Conservation (phyloP, 2,329 filamentous ascomycete genomes). For the Orbilia brochopaga region DNA sequence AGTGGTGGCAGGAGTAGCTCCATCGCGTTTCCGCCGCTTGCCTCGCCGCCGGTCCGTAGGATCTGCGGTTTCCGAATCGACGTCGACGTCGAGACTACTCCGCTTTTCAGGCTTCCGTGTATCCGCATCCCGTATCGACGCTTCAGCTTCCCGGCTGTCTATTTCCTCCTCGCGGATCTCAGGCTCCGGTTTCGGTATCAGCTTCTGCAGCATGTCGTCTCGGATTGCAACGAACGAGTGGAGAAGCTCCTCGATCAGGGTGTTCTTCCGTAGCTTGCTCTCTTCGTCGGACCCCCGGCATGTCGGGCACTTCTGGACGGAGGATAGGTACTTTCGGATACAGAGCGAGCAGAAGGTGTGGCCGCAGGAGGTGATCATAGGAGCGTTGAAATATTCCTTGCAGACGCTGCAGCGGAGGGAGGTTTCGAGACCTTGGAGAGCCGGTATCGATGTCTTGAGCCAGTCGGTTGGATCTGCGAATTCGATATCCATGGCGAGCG, state of each 20-base stretch:
- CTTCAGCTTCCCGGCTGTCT: neutral
- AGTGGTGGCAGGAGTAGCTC: too few species aligned
- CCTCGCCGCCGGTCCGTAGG: conserved; percentile 6
- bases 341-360: conserved; percentile 98
- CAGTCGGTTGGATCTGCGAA: conserved; percentile 84
- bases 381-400: conserved; percentile 95
- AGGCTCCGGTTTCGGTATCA: conserved; percentile 26
- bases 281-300: conserved; percentile 82
- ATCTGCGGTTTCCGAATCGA: conserved; percentile 18
- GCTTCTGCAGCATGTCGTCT: conserved; percentile 52
- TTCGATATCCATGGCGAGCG: conserved; percentile 24
- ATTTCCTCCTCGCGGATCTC: conserved; percentile 15
- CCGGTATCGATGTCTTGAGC: conserved; percentile 72
- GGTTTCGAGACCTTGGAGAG: conserved; percentile 75
- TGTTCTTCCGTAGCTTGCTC: conserved; percentile 81
- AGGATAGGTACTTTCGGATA: conserved; percentile 82
- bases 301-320: conserved; percentile 84
- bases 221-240: conserved; percentile 68
- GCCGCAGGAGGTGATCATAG: conserved; percentile 91
- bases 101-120: conserved; percentile 17
- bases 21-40: conserved; percentile 34
- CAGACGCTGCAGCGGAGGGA: conserved; percentile 93
- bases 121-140: conserved; percentile 2
- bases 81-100: conserved; percentile 13
- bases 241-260: conserved; percentile 82